A percentile compares a stretch with the other conserved stretches of the same genome.
Conservation (phyloP, 78 protist species). For the Dictyostelium intermedium region DNA sequence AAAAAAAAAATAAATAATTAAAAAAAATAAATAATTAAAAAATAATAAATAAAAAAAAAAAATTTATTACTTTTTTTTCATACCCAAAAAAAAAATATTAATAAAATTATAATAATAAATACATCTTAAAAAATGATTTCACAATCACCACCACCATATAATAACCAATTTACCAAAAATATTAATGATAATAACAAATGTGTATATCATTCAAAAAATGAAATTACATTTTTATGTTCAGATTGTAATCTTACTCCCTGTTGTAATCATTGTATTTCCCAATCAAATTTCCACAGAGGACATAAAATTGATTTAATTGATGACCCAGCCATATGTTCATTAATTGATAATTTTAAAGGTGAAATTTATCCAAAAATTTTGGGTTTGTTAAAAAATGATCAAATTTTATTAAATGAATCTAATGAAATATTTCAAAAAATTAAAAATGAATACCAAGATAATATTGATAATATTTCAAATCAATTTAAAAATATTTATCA, state of each 20-base stretch:
- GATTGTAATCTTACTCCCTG: neutral
- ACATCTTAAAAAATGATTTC: neutral
- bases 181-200: neutral
- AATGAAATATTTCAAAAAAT: neutral
- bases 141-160: neutral
- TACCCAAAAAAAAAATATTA: too few relatives aligned
- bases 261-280: neutral
- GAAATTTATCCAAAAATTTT: neutral
- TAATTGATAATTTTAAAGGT: neutral
- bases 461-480: neutral
- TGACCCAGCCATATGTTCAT: neutral
- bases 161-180: too few relatives aligned
- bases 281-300: neutral
- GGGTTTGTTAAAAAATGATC: neutral
- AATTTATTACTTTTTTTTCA: too few relatives aligned
- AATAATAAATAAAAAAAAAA: too few relatives aligned
- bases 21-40: too few relatives aligned
- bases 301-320: neutral
- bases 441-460: neutral
- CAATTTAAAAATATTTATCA: neutral
- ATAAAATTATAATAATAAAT: too few relatives aligned
- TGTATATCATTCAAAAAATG: neutral
- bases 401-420: neutral
- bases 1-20: too few relatives aligned
- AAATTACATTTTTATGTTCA: neutral